A percentile compares a stretch with the other conserved stretches of the same genome.
These are phyloP conservation scores for Fennellomyces sp. DNA, from an alignment of 371 early-diverging fungal species.

Conservation along the genomic window DNA sequence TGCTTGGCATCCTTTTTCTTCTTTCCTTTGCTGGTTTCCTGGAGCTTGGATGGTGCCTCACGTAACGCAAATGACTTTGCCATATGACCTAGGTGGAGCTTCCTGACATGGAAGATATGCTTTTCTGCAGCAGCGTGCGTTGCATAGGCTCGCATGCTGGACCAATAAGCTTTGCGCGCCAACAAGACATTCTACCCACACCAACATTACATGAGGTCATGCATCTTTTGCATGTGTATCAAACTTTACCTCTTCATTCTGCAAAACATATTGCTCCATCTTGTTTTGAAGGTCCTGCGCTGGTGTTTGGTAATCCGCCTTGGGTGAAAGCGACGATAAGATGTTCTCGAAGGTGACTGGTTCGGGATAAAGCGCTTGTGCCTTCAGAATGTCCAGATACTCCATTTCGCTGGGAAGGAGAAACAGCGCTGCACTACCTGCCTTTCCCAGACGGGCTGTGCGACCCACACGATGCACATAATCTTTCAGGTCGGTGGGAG, in stretches of 20 bases:
- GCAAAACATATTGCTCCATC: conserved; percentile 63
- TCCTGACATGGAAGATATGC: conserved; percentile 90
- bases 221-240: too few species aligned
- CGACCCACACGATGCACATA: conserved; percentile 99
- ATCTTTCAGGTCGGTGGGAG: conserved; percentile 91
- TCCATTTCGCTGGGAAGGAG: conserved; percentile 88
- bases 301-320: conserved; percentile 50
- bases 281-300: conserved; percentile 69
- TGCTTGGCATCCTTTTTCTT: conserved; percentile 54
- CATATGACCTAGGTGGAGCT: conserved; percentile 93
- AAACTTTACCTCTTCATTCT: conserved; percentile 53
- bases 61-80: conserved; percentile 95
- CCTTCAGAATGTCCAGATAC: conserved; percentile 78
- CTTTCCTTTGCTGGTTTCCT: conserved; percentile 42
- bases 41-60: conserved; percentile 79
- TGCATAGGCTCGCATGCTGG: conserved; percentile 92
- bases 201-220: not conserved
- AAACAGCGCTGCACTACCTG: conserved; percentile 84
- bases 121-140: conserved; percentile 85
- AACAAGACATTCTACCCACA: conserved; percentile 56
- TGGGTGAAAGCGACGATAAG: conserved; percentile 39
- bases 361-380: conserved; percentile 64
- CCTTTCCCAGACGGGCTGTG: conserved; percentile 94
- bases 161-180: conserved; percentile 83
- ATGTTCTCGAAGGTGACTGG: conserved; percentile 53